Conservation (phyloP, 495 filamentous ascomycete genomes). For the Delitschia confertaspora region DNA sequence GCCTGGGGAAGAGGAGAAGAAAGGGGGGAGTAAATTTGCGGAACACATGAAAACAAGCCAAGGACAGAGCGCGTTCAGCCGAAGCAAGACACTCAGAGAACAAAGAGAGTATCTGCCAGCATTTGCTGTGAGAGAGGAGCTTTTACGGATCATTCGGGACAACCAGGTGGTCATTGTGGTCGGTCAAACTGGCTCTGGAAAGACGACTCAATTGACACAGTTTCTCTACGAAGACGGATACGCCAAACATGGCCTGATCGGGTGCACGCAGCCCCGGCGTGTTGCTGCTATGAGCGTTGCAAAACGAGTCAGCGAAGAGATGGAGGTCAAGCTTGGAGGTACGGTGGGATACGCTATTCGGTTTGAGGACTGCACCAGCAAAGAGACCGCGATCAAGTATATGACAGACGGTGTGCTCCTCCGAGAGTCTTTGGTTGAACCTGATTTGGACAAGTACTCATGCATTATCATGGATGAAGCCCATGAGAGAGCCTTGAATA, state of each 20-base stretch:
- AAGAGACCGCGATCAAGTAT: slow-evolving; percentile 93
- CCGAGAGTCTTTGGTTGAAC: slow-evolving; percentile 82
- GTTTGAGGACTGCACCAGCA: slow-evolving; percentile 96
- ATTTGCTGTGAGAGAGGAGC: slow-evolving; percentile 92
- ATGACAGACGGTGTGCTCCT: slow-evolving; percentile 98
- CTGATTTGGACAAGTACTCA: slow-evolving; percentile 91
- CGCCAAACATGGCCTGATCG: slow-evolving; percentile 82
- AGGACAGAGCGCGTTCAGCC: slow-evolving; percentile 85
- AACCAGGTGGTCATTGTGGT: slow-evolving; percentile 97
- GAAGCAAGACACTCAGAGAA: slow-evolving; percentile 81
- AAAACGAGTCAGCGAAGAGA: slow-evolving; percentile 96
- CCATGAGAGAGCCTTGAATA: slow-evolving; percentile 93
- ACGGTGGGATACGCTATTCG: slow-evolving; percentile 95
- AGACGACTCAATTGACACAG: slow-evolving; percentile 94
- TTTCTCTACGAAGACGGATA: slow-evolving; percentile 91
- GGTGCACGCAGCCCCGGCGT: slow-evolving; percentile 93
- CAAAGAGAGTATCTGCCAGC: slow-evolving; percentile 92
- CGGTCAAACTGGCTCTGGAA: slow-evolving; percentile 94
- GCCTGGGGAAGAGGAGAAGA: slow-evolving; percentile 58
- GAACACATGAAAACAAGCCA: slow-evolving; percentile 82
- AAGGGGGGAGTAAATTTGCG: slow-evolving; percentile 72
- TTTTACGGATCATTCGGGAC: slow-evolving; percentile 89
- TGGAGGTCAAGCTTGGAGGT: slow-evolving; percentile 89
- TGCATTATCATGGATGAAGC: slow-evolving; percentile 99
- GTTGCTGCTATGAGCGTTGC: slow-evolving; percentile 99